These are phyloP conservation scores for Hypoxylon sp. DNA, from an alignment of 2,329 filamentous ascomycete species.

Conservation along the genomic window DNA sequence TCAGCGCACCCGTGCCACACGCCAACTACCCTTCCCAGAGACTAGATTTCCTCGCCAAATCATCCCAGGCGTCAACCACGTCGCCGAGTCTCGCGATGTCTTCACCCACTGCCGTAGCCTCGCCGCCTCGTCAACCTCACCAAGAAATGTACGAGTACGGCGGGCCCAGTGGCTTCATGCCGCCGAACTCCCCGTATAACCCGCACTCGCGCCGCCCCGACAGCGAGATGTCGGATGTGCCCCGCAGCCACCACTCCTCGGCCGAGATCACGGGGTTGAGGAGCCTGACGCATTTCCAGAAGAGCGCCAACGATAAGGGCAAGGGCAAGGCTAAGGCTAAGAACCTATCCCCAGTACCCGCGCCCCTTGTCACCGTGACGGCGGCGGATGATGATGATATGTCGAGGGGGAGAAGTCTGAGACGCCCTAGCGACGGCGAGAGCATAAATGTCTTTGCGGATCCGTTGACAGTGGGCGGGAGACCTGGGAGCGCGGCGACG, in stretches of 20 bases:
- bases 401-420: neutral
- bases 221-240: slow-evolving; percentile 45
- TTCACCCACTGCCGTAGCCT: slow-evolving; percentile 43
- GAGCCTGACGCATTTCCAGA: slow-evolving; percentile 45
- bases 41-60: slow-evolving; percentile 51
- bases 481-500: slow-evolving; percentile 39
- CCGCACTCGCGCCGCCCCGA: slow-evolving; percentile 44
- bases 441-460: slow-evolving; percentile 53
- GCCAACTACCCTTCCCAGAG: slow-evolving; percentile 48
- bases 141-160: slow-evolving; percentile 15
- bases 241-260: slow-evolving; percentile 52
- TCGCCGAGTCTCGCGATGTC: slow-evolving; percentile 38
- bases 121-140: slow-evolving; percentile 31
- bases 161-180: slow-evolving; percentile 34
- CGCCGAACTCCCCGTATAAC: slow-evolving; percentile 49
- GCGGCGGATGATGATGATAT: slow-evolving; percentile 16
- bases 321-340: neutral
- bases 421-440: slow-evolving; percentile 42
- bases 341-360: neutral
- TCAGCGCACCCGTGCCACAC: slow-evolving; percentile 52
- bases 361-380: slow-evolving; percentile 22
- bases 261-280: slow-evolving; percentile 51
- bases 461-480: slow-evolving; percentile 41
- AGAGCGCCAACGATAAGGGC: neutral
- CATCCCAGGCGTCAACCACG: slow-evolving; percentile 16